These are phyloP conservation scores for Candida sojae DNA, from an alignment of 1,139 yeast species.

Conservation along the genomic window DNA sequence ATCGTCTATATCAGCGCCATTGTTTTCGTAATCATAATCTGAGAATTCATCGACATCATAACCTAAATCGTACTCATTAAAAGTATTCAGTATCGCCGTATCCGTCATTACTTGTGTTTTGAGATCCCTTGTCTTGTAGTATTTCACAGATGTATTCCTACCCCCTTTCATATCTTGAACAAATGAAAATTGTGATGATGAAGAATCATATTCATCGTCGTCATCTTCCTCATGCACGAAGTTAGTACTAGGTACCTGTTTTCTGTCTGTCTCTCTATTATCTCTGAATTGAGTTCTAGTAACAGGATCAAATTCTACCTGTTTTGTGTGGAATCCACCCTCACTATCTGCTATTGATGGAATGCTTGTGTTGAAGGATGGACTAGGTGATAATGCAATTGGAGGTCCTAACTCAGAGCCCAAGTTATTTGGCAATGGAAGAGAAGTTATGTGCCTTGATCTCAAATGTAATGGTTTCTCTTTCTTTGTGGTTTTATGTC, in stretches of 20 bases:
- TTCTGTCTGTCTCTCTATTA: slow-evolving; percentile 1
- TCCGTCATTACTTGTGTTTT: slow-evolving; percentile 3
- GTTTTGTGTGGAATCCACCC: slow-evolving; percentile 19
- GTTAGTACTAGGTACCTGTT: background rate
- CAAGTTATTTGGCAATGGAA: background rate
- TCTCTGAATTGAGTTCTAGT: slow-evolving; percentile 3
- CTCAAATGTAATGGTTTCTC: slow-evolving; percentile 1
- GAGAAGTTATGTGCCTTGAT: slow-evolving; percentile 3
- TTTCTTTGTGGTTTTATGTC: background rate
- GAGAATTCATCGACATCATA: slow-evolving; percentile 37
- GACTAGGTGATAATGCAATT: slow-evolving; percentile 8
- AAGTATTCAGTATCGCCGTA: slow-evolving; percentile 18
- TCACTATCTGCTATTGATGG: slow-evolving; percentile 18
- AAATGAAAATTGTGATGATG: slow-evolving; percentile 58
- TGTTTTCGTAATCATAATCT: slow-evolving; percentile 53
- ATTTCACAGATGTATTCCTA: slow-evolving; percentile 62
- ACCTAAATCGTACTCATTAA: slow-evolving; percentile 33
- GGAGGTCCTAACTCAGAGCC: slow-evolving; percentile 16
- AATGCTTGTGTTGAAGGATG: slow-evolving; percentile 6
- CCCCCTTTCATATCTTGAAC: slow-evolving; percentile 57
- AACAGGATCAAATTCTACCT: slow-evolving; percentile 17
- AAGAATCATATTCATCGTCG: slow-evolving; percentile 27
- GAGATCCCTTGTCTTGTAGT: slow-evolving; percentile 44
- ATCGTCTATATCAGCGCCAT: slow-evolving; percentile 50
- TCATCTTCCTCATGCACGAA: slow-evolving; percentile 16